Evolutionary conservation across 2,329 filamentous ascomycete genomes (phyloP).

Genomic region (Colletotrichum shisoi): DNA sequence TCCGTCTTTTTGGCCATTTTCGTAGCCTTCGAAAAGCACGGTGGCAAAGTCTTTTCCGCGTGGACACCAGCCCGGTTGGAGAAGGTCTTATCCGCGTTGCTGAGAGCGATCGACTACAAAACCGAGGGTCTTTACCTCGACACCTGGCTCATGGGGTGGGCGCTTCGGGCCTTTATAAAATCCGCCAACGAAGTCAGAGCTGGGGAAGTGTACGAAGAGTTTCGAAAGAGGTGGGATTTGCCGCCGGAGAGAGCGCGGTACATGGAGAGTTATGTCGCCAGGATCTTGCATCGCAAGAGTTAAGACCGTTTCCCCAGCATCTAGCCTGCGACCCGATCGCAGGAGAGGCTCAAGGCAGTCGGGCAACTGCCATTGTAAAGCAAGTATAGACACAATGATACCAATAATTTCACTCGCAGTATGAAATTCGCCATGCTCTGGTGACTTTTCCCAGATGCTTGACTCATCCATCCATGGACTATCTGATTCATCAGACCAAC

Average conservation of each 20-base stretch:
- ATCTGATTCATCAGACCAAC: no score
- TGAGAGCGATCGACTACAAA: slow-evolving; percentile 60
- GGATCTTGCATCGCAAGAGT: slow-evolving; percentile 50
- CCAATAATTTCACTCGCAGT: slow-evolving; percentile 26
- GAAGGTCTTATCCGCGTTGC: slow-evolving; percentile 71
- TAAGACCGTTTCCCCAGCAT: slow-evolving; percentile 13
- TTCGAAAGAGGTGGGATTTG: slow-evolving; percentile 59
- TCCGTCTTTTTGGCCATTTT: slow-evolving; percentile 82
- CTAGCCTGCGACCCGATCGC: not conserved
- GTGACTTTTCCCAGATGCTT: no score
- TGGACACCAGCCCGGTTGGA: slow-evolving; percentile 79
- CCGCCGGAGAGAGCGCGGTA: slow-evolving; percentile 53
- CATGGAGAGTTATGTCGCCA: slow-evolving; percentile 57
- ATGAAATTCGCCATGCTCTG: no score
- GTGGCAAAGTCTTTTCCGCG: slow-evolving; percentile 66
- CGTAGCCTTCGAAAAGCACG: slow-evolving; percentile 80
- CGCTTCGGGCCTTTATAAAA: slow-evolving; percentile 69
- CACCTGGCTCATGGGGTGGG: slow-evolving; percentile 68
- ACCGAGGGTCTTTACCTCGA: slow-evolving; percentile 61
- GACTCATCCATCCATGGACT: no score
- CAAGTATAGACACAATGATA: slow-evolving; percentile 33
- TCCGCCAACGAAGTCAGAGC: slow-evolving; percentile 63
- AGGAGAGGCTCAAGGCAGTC: slow-evolving; percentile 6
- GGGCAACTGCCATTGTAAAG: slow-evolving; percentile 19
- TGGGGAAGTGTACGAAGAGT: slow-evolving; percentile 61